Evolutionary conservation across 495 filamentous ascomycete genomes (phyloP).

Genomic region (Neurospora sp.): DNA sequence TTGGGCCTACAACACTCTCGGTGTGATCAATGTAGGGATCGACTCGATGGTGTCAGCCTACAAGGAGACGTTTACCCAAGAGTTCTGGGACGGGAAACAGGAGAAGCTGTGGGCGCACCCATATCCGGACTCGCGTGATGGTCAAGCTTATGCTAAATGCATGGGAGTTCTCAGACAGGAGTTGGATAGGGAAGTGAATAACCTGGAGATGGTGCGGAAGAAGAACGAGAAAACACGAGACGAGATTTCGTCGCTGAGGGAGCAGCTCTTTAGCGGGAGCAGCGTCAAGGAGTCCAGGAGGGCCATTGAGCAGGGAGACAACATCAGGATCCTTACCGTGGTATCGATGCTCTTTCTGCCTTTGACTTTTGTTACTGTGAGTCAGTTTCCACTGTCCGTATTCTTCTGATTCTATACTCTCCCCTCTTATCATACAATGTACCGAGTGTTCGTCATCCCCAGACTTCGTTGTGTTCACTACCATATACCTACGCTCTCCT

Average conservation of each 20-base stretch:
- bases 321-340: constrained; percentile 31
- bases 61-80: constrained; percentile 36
- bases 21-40: constrained; percentile 46
- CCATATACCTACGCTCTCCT: background rate
- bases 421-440: background rate
- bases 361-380: constrained; percentile 28
- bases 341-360: constrained; percentile 34
- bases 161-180: constrained; percentile 16
- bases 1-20: constrained; percentile 46
- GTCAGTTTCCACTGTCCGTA: background rate
- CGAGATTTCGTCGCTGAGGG: constrained; percentile 22
- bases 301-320: constrained; percentile 27
- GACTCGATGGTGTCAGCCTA: constrained; percentile 40
- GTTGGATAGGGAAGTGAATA: constrained; percentile 15
- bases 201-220: constrained; percentile 12
- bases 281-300: constrained; percentile 22
- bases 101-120: constrained; percentile 29
- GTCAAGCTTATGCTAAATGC: constrained; percentile 5
- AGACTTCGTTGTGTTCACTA: background rate
- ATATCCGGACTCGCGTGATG: constrained; percentile 3
- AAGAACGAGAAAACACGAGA: constrained; percentile 19
- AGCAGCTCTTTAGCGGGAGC: constrained; percentile 27
- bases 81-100: constrained; percentile 41
- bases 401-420: background rate
- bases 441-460: background rate